Evolutionary conservation across 2,329 filamentous ascomycete species (phyloP).

Genomic region (Diaporthe sp.): DNA sequence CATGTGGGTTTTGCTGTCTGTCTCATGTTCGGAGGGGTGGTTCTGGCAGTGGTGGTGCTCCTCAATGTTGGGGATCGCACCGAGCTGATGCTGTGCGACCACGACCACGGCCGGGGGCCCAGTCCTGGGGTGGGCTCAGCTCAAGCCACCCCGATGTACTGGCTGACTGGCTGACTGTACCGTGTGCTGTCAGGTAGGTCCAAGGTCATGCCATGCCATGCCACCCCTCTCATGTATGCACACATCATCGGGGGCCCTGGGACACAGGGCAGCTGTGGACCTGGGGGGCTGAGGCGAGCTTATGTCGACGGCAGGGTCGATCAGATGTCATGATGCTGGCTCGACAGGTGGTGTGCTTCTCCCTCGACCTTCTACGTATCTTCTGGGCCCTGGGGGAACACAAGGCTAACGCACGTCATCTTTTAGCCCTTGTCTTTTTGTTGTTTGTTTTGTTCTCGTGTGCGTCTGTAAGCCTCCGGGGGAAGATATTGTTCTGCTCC

Average conservation of each 20-base stretch:
- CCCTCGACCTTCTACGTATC: neutral
- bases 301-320: constrained; percentile 21
- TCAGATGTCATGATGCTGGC: constrained; percentile 24
- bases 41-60: neutral
- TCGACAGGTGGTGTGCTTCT: neutral
- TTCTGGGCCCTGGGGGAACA: constrained; percentile 20
- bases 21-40: constrained; percentile 9
- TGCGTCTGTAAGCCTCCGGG: neutral
- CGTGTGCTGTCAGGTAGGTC: neutral
- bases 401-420: constrained; percentile 41
- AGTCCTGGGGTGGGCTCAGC: neutral
- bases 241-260: neutral
- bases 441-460: constrained; percentile 4
- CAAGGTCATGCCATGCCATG: neutral
- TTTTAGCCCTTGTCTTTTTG: neutral
- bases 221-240: neutral
- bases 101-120: neutral
- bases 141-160: neutral
- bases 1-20: constrained; percentile 25
- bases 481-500: neutral
- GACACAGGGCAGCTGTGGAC: neutral
- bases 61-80: constrained; percentile 4
- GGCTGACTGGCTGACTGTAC: neutral
- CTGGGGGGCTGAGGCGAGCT: constrained; percentile 15
- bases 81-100: constrained; percentile 4